Evolutionary conservation across 106 monocot genomes (phyloP).

Genomic region (Platanthera zijinensis): DNA sequence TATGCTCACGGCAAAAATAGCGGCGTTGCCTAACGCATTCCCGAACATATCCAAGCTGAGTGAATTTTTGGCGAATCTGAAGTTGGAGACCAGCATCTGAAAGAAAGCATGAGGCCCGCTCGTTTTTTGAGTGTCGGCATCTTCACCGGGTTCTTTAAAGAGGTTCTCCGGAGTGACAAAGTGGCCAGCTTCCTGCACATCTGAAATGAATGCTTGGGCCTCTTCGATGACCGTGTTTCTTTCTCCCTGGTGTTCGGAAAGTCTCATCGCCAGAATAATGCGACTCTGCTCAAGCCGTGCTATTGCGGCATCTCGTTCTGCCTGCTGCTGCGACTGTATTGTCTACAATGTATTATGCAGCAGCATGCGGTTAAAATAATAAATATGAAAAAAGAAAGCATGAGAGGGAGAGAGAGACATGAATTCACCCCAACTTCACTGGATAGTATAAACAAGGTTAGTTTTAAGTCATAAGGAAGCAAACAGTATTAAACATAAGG

Average conservation of each 20-base stretch:
- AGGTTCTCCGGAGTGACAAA: conserved; percentile 44
- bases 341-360: conserved; percentile 33
- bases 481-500: not conserved
- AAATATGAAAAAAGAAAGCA: not conserved
- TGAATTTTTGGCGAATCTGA: conserved; percentile 39
- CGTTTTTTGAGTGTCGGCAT: not conserved
- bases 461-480: not conserved
- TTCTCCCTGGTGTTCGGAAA: conserved; percentile 77
- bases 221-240: conserved; percentile 91
- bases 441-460: not conserved
- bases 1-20: conserved; percentile 80
- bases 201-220: conserved; percentile 72
- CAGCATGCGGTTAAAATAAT: not conserved
- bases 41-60: conserved; percentile 27
- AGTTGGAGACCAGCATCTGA: conserved; percentile 46
- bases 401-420: not conserved
- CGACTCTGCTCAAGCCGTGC: conserved; percentile 82
- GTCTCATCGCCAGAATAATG: conserved; percentile 71
- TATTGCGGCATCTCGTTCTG: conserved; percentile 78
- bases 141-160: conserved; percentile 23
- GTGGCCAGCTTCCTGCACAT: conserved; percentile 28
- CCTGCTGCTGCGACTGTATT: conserved; percentile 77
- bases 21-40: conserved; percentile 41
- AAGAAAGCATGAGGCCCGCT: conserved; percentile 7
- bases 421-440: not conserved